These are phyloP conservation scores for Candolleomyces eurysporus DNA, from an alignment of 768 basidiomycete species.

Conservation along the genomic window DNA sequence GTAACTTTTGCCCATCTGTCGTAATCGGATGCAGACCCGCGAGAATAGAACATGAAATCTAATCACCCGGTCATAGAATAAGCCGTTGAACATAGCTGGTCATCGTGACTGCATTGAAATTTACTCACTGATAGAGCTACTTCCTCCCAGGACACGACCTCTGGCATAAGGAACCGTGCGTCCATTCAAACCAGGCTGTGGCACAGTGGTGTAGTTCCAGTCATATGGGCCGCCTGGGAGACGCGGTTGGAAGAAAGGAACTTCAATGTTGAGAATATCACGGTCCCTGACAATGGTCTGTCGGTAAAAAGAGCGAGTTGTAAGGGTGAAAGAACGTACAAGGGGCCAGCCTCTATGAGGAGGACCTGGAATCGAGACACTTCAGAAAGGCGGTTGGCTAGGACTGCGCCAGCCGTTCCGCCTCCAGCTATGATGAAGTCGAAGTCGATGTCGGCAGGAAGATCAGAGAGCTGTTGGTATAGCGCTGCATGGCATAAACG, in stretches of 20 bases:
- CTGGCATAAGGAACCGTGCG: slow-evolving; percentile 17
- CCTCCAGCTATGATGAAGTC: slow-evolving; percentile 3
- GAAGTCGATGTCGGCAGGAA: background rate
- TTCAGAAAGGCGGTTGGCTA: slow-evolving; percentile 27
- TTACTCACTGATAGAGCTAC: slow-evolving; percentile 27
- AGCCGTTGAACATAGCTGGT: too few relatives aligned
- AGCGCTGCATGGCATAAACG: background rate
- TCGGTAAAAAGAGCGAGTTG: background rate
- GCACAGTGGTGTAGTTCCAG: slow-evolving; percentile 30
- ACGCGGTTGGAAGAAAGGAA: slow-evolving; percentile 18
- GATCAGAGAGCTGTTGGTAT: background rate
- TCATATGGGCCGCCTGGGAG: slow-evolving; percentile 19
- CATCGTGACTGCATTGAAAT: too few relatives aligned
- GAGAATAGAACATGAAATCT: slow-evolving; percentile 32
- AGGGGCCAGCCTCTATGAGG: slow-evolving; percentile 12
- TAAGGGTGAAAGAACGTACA: slow-evolving; percentile 2
- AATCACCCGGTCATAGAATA: background rate
- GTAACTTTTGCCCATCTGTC: slow-evolving; percentile 24
- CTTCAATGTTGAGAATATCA: slow-evolving; percentile 17
- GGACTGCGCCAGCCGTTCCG: slow-evolving; percentile 27
- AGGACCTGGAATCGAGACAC: slow-evolving; percentile 12
- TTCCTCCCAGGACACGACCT: slow-evolving; percentile 29
- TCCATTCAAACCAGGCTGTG: slow-evolving; percentile 21
- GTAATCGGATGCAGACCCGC: slow-evolving; percentile 30
- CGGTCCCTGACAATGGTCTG: background rate